phyloP scores from a whole-genome alignment of 1,284 basidiomycete genomes.

The Ustilago hordei region DNA sequence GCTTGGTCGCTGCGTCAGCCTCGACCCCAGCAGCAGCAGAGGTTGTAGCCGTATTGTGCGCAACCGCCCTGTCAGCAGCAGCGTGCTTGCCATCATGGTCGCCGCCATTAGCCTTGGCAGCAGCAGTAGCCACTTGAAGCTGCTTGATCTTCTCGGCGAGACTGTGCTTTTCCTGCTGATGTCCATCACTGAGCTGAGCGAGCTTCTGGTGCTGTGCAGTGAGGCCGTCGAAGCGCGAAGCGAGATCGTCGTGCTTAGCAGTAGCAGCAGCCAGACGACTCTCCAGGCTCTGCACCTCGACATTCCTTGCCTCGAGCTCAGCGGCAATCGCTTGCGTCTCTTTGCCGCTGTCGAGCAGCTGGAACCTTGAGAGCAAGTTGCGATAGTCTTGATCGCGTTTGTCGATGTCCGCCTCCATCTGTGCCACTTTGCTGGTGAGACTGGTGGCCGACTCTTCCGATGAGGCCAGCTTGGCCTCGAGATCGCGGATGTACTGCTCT shows the following conservation, averaged over 20 bases:
- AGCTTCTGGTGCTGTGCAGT: slow-evolving; percentile 35
- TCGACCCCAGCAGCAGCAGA: slow-evolving; percentile 77
- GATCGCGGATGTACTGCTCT: slow-evolving; percentile 84
- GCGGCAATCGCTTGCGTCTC: slow-evolving; percentile 70
- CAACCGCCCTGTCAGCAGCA: not conserved
- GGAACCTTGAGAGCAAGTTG: slow-evolving; percentile 79
- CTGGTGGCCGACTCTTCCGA: slow-evolving; percentile 81
- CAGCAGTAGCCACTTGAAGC: slow-evolving; percentile 41
- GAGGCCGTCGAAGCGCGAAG: slow-evolving; percentile 28
- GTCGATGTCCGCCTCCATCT: slow-evolving; percentile 81
- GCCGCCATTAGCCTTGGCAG: slow-evolving; percentile 10
- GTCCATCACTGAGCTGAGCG: slow-evolving; percentile 5
- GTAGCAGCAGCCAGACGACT: slow-evolving; percentile 66
- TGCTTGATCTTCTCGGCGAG: slow-evolving; percentile 37
- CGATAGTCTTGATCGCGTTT: slow-evolving; percentile 77
- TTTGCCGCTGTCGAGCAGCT: slow-evolving; percentile 74
- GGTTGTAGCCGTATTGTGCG: not conserved
- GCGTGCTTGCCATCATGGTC: not conserved
- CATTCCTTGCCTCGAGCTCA: slow-evolving; percentile 85
- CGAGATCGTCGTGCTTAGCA: slow-evolving; percentile 32
- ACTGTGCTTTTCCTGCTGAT: slow-evolving; percentile 43
- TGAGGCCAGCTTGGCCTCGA: slow-evolving; percentile 83
- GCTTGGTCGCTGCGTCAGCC: slow-evolving; percentile 80
- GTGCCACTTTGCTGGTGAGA: slow-evolving; percentile 80
- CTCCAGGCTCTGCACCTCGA: slow-evolving; percentile 80